These are phyloP conservation scores for Colletotrichum sansevieriae DNA, from an alignment of 2,329 filamentous ascomycete genomes.

Conservation along the genomic window DNA sequence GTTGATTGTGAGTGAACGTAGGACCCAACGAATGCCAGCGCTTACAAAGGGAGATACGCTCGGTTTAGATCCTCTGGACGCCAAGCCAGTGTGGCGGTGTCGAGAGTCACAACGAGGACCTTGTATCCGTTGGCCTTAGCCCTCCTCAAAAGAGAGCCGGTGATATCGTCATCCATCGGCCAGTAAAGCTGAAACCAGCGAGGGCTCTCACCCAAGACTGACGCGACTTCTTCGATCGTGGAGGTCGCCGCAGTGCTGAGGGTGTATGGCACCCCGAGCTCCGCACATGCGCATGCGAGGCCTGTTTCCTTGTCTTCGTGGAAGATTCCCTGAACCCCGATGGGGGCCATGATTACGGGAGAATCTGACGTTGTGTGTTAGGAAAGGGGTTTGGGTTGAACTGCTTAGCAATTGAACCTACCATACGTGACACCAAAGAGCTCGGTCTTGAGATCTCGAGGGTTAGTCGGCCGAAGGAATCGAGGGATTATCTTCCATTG, in stretches of 20 bases:
- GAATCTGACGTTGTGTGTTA: slow-evolving; percentile 47
- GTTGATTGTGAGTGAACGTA: too few relatives aligned
- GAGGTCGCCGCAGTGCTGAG: slow-evolving; percentile 74
- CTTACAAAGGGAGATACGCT: slow-evolving; percentile 68
- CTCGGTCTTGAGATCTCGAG: slow-evolving; percentile 62
- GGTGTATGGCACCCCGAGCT: slow-evolving; percentile 74
- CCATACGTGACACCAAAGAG: slow-evolving; percentile 65
- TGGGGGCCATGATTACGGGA: slow-evolving; percentile 74
- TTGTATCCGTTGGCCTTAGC: slow-evolving; percentile 73
- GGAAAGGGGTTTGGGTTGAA: not conserved
- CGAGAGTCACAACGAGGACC: slow-evolving; percentile 78
- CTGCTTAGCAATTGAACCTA: slow-evolving; percentile 42
- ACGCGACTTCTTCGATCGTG: slow-evolving; percentile 75
- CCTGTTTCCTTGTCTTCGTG: slow-evolving; percentile 75
- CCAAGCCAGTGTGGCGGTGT: slow-evolving; percentile 79
- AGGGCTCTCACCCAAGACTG: slow-evolving; percentile 67
- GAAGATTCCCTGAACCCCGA: slow-evolving; percentile 78
- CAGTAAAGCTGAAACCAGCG: slow-evolving; percentile 84
- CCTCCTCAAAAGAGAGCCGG: slow-evolving; percentile 70
- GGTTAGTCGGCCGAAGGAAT: slow-evolving; percentile 59
- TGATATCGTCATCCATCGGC: slow-evolving; percentile 75
- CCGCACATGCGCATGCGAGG: slow-evolving; percentile 71
- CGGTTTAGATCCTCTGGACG: slow-evolving; percentile 76
- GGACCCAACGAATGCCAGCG: too few relatives aligned
- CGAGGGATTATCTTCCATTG: slow-evolving; percentile 66